Percentiles rank a stretch among this genome's conserved stretches.
Conservation (phyloP, 1,284 basidiomycete species). For the Ganoderma resinaceum region DNA sequence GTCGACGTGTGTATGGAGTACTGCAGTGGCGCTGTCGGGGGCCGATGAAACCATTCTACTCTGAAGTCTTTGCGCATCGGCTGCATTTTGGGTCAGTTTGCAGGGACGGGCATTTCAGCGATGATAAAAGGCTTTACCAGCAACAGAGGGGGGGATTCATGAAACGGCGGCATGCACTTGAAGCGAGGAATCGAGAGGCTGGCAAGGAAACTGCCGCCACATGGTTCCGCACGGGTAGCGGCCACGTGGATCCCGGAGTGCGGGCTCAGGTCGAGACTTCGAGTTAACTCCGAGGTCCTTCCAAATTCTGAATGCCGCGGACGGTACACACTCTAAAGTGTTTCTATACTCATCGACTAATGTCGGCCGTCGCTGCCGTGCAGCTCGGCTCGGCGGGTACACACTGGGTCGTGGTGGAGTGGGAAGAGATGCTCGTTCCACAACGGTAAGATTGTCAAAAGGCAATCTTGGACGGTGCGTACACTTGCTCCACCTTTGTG, state of each 20-base stretch:
- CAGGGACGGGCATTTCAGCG: background rate
- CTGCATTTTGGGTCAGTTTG: background rate
- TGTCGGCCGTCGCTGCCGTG: background rate
- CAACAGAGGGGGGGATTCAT: background rate
- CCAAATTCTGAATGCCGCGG: too few species aligned
- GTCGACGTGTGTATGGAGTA: background rate
- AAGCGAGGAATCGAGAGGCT: background rate
- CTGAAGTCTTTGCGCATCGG: background rate
- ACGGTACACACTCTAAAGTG: too few species aligned
- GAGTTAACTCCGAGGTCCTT: background rate
- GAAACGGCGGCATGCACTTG: too few species aligned
- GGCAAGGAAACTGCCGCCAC: background rate
- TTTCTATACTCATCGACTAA: background rate
- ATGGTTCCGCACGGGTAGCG: background rate
- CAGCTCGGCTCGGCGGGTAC: background rate
- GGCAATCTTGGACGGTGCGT: background rate
- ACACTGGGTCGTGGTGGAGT: background rate
- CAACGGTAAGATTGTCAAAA: background rate
- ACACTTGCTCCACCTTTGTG: background rate
- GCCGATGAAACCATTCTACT: background rate
- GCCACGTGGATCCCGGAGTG: background rate
- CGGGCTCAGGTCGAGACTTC: background rate
- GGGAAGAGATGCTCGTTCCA: background rate
- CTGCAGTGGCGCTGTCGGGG: background rate
- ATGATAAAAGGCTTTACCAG: background rate